These are phyloP conservation scores for Ascochyta lentis DNA, from an alignment of 2,329 filamentous ascomycete genomes.

Conservation along the genomic window DNA sequence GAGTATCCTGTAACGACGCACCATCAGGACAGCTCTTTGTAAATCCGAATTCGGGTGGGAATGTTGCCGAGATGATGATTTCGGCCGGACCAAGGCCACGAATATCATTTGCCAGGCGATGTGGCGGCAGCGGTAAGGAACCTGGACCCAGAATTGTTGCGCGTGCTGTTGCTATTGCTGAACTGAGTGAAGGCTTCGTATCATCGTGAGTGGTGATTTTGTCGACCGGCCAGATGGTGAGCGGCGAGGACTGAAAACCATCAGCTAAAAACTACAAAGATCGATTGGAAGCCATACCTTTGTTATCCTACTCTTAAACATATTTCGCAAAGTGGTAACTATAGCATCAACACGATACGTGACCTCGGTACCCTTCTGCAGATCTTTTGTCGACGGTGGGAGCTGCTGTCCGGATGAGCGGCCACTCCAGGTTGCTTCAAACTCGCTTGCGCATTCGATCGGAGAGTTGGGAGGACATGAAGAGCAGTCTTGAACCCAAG, in stretches of 20 bases:
- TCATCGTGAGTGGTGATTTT: background rate
- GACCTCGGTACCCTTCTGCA: slow-evolving; percentile 12
- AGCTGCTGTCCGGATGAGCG: background rate
- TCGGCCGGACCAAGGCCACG: slow-evolving; percentile 3
- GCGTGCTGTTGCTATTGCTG: background rate
- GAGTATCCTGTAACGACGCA: background rate
- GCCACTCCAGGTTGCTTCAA: too few relatives aligned
- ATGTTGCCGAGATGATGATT: slow-evolving; percentile 6
- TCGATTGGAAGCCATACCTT: background rate
- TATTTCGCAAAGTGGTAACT: slow-evolving; percentile 16
- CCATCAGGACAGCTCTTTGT: background rate
- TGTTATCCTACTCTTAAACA: slow-evolving; percentile 20
- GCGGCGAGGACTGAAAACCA: background rate
- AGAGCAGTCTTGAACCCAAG: slow-evolving; percentile 13
- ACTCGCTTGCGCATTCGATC: background rate
- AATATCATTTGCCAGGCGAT: background rate
- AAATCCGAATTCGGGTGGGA: slow-evolving; percentile 12
- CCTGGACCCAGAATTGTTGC: background rate
- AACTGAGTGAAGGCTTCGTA: background rate
- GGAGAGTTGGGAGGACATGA: slow-evolving; percentile 18
- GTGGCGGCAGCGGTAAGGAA: slow-evolving; percentile 1
- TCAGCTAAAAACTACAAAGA: background rate
- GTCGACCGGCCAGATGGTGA: slow-evolving; percentile 18
- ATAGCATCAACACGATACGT: slow-evolving; percentile 19
- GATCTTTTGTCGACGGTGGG: slow-evolving; percentile 18